Evolutionary conservation across 371 early-diverging fungal genomes (phyloP).

Genomic region (Dinochytrium kinnereticum): DNA sequence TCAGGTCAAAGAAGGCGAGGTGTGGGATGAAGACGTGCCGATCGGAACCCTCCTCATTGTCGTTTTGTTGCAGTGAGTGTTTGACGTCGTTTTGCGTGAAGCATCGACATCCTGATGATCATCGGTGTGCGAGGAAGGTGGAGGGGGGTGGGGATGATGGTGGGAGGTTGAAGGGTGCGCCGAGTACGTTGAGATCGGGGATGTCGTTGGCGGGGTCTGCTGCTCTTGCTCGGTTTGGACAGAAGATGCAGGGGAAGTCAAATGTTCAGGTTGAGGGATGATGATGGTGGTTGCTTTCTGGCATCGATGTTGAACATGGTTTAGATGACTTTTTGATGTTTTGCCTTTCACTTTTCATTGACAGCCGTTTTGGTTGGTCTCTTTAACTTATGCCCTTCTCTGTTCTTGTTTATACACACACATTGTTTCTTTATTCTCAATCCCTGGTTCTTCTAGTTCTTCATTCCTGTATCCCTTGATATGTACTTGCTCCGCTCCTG

Average conservation of each 20-base stretch:
- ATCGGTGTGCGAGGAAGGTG: conserved; percentile 22
- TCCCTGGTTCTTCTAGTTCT: no score
- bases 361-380: no score
- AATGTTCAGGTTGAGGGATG: not conserved
- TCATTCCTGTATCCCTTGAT: no score
- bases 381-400: no score
- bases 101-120: conserved; percentile 30
- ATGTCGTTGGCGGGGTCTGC: conserved; percentile 1
- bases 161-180: not conserved
- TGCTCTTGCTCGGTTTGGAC: not conserved
- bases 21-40: not conserved
- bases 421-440: no score
- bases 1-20: conserved; percentile 4
- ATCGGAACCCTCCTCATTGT: not conserved
- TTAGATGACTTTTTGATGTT: no score
- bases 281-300: not conserved
- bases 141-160: not conserved
- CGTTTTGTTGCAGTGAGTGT: conserved; percentile 30
- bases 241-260: not conserved
- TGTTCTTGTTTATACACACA: no score
- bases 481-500: no score
- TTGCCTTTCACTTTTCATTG: no score
- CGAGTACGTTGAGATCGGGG: not conserved
- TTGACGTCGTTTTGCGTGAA: conserved; percentile 17
- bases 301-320: no score